phyloP scores from a whole-genome alignment of 257 asterid genomes.

The Nicotiana sylvestris region DNA sequence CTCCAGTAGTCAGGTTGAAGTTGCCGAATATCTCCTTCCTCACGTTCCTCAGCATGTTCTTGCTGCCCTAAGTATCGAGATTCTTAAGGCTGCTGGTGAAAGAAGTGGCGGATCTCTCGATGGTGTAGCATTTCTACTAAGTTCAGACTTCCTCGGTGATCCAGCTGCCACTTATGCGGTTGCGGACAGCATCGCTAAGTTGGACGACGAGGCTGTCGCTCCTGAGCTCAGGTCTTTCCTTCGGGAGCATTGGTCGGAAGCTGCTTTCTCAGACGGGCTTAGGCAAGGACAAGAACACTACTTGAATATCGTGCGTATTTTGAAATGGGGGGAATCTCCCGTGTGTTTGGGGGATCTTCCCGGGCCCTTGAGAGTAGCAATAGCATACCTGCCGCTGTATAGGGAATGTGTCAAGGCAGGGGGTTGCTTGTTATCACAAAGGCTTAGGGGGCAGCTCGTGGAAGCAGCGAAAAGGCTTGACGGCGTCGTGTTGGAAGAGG shows the following conservation, averaged over 20 bases:
- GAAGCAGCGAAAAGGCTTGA: constrained; percentile 71
- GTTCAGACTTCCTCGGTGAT: constrained; percentile 74
- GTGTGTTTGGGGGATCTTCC: constrained; percentile 76
- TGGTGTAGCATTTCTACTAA: constrained; percentile 87
- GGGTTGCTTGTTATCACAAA: constrained; percentile 69
- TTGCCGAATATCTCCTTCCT: constrained; percentile 84
- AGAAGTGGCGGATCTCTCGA: constrained; percentile 89
- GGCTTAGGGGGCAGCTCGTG: constrained; percentile 76
- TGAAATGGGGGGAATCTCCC: constrained; percentile 69
- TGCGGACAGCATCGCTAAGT: constrained; percentile 78
- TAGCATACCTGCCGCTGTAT: constrained; percentile 89
- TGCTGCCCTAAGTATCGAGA: constrained; percentile 86
- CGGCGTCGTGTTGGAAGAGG: constrained; percentile 52
- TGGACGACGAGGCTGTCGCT: constrained; percentile 71
- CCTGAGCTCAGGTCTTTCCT: constrained; percentile 71
- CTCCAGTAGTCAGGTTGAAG: constrained; percentile 80
- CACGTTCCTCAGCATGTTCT: constrained; percentile 93
- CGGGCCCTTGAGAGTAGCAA: constrained; percentile 72
- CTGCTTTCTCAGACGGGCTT: constrained; percentile 59
- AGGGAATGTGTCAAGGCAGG: constrained; percentile 81
- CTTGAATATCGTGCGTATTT: constrained; percentile 45
- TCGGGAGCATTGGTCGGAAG: constrained; percentile 80
- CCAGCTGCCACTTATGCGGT: constrained; percentile 85
- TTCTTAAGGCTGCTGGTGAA: constrained; percentile 96
- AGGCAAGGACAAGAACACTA: constrained; percentile 61